Conservation (phyloP, 768 basidiomycete genomes). For the Lyophyllum atratum region DNA sequence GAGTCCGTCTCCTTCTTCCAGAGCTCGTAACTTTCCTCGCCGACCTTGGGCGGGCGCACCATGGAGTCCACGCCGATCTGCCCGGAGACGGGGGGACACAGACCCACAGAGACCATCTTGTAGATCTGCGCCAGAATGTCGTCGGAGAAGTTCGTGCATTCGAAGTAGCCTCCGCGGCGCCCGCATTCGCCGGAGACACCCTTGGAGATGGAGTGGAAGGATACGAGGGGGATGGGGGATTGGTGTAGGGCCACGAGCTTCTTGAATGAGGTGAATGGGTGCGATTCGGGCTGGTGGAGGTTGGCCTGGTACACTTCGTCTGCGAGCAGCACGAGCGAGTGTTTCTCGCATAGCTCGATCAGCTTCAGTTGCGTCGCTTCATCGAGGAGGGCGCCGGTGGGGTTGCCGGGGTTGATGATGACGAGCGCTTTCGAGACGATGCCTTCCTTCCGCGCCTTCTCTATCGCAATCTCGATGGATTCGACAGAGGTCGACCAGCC, state of each 20-base stretch:
- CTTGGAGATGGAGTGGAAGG: conserved; percentile 98
- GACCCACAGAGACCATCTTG: conserved; percentile 91
- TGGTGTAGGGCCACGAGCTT: conserved; percentile 70
- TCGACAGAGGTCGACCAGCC: conserved; percentile 81
- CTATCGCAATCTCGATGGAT: conserved; percentile 67
- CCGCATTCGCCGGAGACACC: conserved; percentile 97
- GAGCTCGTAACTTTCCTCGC: conserved; percentile 71
- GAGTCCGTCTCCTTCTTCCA: conserved; percentile 85
- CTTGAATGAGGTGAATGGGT: conserved; percentile 94
- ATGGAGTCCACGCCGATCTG: conserved; percentile 94
- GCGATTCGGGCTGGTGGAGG: conserved; percentile 65
- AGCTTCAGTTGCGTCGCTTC: conserved; percentile 70
- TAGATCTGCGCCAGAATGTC: conserved; percentile 87
- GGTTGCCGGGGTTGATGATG: conserved; percentile 98
- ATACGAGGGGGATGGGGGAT: conserved; percentile 82
- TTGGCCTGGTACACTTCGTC: conserved; percentile 99
- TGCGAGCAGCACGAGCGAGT: conserved; percentile 87
- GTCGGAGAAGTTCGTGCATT: conserved; percentile 78
- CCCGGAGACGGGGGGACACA: conserved; percentile 89
- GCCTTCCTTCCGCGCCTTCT: conserved; percentile 62
- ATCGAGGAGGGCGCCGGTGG: conserved; percentile 86
- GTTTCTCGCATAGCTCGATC: conserved; percentile 81
- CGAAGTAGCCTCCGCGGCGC: conserved; percentile 95
- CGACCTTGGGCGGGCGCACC: conserved; percentile 84
- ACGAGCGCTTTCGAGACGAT: conserved; percentile 81